phyloP scores from a whole-genome alignment of 371 early-diverging fungal genomes.

The Apophysomyces elegans region DNA sequence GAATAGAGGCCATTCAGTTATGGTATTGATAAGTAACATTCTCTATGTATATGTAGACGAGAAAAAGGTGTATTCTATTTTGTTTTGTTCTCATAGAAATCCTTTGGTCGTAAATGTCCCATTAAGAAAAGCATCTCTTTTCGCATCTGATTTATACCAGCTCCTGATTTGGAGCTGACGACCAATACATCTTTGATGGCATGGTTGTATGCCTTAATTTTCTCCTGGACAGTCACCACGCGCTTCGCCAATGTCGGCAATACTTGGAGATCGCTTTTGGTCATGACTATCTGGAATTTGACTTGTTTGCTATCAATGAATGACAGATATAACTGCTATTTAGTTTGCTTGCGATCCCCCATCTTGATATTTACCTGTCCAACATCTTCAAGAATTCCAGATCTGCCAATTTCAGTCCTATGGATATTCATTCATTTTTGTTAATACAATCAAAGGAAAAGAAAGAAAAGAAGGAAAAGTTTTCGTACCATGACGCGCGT shows the following conservation, averaged over 20 bases:
- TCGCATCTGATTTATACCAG: slow-evolving; percentile 64
- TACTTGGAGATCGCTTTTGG: slow-evolving; percentile 78
- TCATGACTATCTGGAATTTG: slow-evolving; percentile 79
- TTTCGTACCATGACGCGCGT: slow-evolving; percentile 75
- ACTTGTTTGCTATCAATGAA: slow-evolving; percentile 40
- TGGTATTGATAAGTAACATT: neutral
- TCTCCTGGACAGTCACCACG: slow-evolving; percentile 38
- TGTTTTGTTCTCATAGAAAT: slow-evolving; percentile 26
- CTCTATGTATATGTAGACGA: neutral
- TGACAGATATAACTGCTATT: neutral
- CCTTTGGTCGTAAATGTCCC: slow-evolving; percentile 34
- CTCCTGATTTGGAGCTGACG: slow-evolving; percentile 59
- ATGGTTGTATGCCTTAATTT: slow-evolving; percentile 46
- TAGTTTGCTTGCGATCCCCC: slow-evolving; percentile 6
- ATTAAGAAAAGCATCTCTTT: slow-evolving; percentile 59
- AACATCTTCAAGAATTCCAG: slow-evolving; percentile 63
- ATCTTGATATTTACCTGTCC: slow-evolving; percentile 35
- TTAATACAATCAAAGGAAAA: no score
- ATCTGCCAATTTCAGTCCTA: slow-evolving; percentile 64
- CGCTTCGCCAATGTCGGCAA: slow-evolving; percentile 69
- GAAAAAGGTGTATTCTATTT: neutral
- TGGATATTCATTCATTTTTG: neutral
- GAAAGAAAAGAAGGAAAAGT: neutral
- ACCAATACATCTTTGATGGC: slow-evolving; percentile 55
- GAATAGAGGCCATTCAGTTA: no score